Percentiles rank a stretch among this genome's conserved stretches.
Conservation (phyloP, 371 early-diverging fungal genomes). For the Umbelopsis sp. region DNA sequence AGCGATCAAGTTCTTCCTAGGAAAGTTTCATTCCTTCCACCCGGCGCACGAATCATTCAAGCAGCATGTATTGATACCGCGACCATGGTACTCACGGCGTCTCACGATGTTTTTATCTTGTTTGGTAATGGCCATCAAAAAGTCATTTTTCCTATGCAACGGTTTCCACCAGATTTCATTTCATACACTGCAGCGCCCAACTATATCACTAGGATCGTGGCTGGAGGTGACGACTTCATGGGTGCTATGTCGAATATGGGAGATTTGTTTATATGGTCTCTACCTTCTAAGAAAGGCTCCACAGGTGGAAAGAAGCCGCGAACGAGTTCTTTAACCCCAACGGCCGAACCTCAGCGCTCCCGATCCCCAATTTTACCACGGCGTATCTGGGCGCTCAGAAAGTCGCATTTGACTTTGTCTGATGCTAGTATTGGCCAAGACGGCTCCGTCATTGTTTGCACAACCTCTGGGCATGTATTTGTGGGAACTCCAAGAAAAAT, state of each 20-base stretch:
- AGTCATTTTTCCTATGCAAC: constrained; percentile 47
- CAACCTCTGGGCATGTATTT: constrained; percentile 55
- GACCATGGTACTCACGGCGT: constrained; percentile 51
- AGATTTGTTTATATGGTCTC: constrained; percentile 59
- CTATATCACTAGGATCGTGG: constrained; percentile 32
- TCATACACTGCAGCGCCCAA: constrained; percentile 28
- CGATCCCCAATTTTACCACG: constrained; percentile 32
- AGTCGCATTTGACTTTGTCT: constrained; percentile 38
- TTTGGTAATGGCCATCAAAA: constrained; percentile 52
- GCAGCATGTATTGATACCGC: constrained; percentile 52
- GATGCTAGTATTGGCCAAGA: constrained; percentile 57
- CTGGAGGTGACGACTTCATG: constrained; percentile 50
- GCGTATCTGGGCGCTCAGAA: constrained; percentile 50
- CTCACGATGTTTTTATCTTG: constrained; percentile 52
- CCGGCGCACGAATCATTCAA: constrained; percentile 38
- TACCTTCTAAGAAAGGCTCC: background rate
- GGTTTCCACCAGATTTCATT: constrained; percentile 50
- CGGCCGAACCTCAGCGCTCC: background rate
- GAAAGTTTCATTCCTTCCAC: constrained; percentile 50
- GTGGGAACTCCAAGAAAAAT: constrained; percentile 41
- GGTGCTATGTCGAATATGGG: constrained; percentile 55
- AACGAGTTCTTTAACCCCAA: background rate
- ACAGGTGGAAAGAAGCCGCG: background rate
- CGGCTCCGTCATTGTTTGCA: constrained; percentile 55
- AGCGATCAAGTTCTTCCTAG: constrained; percentile 47